Evolutionary conservation across 2,329 filamentous ascomycete species (phyloP), one percentile per base, ranked within the genome.

Genomic region (Volutella citrinella): DNA sequence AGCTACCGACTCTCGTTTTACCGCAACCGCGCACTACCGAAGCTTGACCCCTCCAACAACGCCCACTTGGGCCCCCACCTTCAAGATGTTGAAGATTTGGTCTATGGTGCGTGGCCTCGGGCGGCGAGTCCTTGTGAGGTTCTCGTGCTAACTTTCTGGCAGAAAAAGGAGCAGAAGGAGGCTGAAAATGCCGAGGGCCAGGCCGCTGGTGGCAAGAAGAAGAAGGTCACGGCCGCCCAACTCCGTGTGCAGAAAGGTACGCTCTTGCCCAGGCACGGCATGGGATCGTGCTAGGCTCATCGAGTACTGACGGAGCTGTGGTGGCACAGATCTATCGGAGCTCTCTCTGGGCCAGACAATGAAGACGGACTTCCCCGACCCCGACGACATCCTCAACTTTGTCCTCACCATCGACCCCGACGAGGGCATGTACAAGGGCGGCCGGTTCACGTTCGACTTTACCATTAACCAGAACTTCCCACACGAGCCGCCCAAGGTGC

Each of bases 11-110:
- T n/a, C n/a, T n/a, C n/a, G n/a, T n/a, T n/a, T n/a, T n/a, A n/a
- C n/a, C n/a, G n/a, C n/a, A n/a, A n/a, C n/a, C n/a, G n/a, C n/a
- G n/a, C n/a, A n/a, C n/a, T n/a, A n/a, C n/a, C n/a, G n/a, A n/a
- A n/a, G n/a, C n/a, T n/a, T n/a, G n/a, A n/a, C n/a, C n/a, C n/a
- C n/a, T 28, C 36, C 38, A 22, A 42, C 28, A 42, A 35, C 53
- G 37, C 46, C 50, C 46, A 48, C 42, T 40, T 36, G 34, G 46
- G 40, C 40, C 45, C 45, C 43, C 43, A 38, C 47, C 34, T 38
- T 26, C 30, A 90, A 72, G 59, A 97, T 97, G 93, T 77, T 96
- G 75, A 97, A 97, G 73, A 96, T 97, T 74, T 97, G 91, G 93
- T 95, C 89, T 56, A 95, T 97, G 91, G 89, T 94, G 72, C 32